phyloP scores from a whole-genome alignment of 768 basidiomycete species.

The Brasilioporus rufonigricans region DNA sequence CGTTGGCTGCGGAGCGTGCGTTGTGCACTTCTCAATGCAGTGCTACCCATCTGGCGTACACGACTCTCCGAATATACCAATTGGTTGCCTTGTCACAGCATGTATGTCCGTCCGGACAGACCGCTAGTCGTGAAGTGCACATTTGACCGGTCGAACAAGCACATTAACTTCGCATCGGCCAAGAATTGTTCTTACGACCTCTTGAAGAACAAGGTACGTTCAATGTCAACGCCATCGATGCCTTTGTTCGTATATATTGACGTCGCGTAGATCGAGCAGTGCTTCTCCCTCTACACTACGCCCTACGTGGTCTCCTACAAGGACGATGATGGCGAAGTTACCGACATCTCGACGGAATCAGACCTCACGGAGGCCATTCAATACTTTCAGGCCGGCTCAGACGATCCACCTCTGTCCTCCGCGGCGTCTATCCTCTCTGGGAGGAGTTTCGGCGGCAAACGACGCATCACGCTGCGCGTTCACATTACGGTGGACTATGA shows the following conservation, averaged over 20 bases:
- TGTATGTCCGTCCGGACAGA: slow-evolving; percentile 61
- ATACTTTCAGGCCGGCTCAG: slow-evolving; percentile 76
- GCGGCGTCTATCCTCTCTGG: slow-evolving; percentile 71
- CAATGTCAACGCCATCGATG: neutral
- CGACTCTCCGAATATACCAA: slow-evolving; percentile 1
- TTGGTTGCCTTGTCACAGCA: slow-evolving; percentile 11
- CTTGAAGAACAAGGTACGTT: slow-evolving; percentile 66
- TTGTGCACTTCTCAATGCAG: slow-evolving; percentile 1
- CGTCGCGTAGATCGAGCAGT: slow-evolving; percentile 69
- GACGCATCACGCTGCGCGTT: slow-evolving; percentile 76
- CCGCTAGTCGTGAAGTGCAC: slow-evolving; percentile 82
- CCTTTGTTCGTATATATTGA: neutral
- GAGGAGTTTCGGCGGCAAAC: slow-evolving; percentile 59
- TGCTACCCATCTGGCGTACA: neutral
- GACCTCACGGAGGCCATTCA: slow-evolving; percentile 86
- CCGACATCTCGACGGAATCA: slow-evolving; percentile 61
- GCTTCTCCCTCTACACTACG: slow-evolving; percentile 70
- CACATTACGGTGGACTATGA: slow-evolving; percentile 85
- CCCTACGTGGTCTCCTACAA: slow-evolving; percentile 77
- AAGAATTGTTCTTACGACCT: slow-evolving; percentile 76
- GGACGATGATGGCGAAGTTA: slow-evolving; percentile 84
- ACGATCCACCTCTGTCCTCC: slow-evolving; percentile 69
- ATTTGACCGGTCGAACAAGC: slow-evolving; percentile 69
- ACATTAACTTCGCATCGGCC: slow-evolving; percentile 78
- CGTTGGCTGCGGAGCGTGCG: slow-evolving; percentile 29